Evolutionary conservation across 352 stramenopile species (phyloP).

Genomic region (Globisporangium rhizosaccharum): DNA sequence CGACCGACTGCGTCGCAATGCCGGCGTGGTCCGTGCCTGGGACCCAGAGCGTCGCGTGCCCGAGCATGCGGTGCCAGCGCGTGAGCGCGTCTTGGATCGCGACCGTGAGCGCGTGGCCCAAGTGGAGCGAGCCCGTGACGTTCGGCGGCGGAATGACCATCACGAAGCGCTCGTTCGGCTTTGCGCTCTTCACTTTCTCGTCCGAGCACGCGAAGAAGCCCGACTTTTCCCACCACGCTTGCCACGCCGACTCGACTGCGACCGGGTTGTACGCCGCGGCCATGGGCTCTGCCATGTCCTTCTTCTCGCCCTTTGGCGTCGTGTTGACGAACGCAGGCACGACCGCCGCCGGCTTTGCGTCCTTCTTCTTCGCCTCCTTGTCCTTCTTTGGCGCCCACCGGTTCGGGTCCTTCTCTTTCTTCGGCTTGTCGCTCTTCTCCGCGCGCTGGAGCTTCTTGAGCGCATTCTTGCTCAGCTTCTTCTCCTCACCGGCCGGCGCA

Average conservation of each 20-base stretch:
- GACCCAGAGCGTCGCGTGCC: slow-evolving; percentile 96
- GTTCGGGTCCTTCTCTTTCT: slow-evolving; percentile 96
- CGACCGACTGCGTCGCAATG: slow-evolving; percentile 96
- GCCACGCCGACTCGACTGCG: slow-evolving; percentile 97
- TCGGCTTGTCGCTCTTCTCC: slow-evolving; percentile 86
- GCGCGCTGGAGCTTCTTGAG: slow-evolving; percentile 91
- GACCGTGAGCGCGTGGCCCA: slow-evolving; percentile 98
- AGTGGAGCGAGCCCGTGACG: slow-evolving; percentile 91
- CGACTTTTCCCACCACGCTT: slow-evolving; percentile 97
- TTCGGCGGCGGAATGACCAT: slow-evolving; percentile 94
- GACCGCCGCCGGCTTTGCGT: slow-evolving; percentile 31
- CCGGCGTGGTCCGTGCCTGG: slow-evolving; percentile 98
- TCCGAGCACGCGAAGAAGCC: slow-evolving; percentile 95
- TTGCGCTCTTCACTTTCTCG: slow-evolving; percentile 65
- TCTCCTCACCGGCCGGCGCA: slow-evolving; percentile 18
- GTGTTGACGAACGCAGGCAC: slow-evolving; percentile 84
- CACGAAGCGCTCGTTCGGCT: slow-evolving; percentile 91
- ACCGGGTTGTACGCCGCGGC: slow-evolving; percentile 92
- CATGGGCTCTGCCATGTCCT: slow-evolving; percentile 91
- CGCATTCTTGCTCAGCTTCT: slow-evolving; percentile 94
- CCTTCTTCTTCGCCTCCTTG: slow-evolving; percentile 83
- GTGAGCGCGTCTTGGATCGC: slow-evolving; percentile 97
- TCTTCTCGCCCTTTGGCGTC: slow-evolving; percentile 94
- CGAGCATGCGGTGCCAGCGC: slow-evolving; percentile 98
- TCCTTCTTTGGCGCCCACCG: slow-evolving; percentile 83